phyloP scores from a whole-genome alignment of 495 filamentous ascomycete genomes.

The Chaetomium cochliodes region DNA sequence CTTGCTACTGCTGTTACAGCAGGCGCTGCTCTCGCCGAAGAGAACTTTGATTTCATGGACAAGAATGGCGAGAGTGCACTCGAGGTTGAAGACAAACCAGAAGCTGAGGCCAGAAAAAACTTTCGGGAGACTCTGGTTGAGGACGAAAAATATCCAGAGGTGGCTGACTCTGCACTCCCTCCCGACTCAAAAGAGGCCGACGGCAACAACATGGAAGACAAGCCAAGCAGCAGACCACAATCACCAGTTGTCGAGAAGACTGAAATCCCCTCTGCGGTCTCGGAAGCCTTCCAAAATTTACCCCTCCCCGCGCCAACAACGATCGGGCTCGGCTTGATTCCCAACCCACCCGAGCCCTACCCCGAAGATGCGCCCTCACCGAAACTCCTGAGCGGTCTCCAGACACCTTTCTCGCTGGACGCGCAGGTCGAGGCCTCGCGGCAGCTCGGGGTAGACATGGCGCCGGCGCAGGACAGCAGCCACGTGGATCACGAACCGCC shows the following conservation, averaged over 20 bases:
- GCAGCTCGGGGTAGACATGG: constrained; percentile 28
- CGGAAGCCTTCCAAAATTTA: constrained; percentile 5
- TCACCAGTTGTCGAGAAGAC: constrained; percentile 15
- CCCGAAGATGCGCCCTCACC: constrained; percentile 29
- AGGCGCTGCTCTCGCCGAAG: constrained; percentile 9
- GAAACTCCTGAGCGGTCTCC: constrained; percentile 29
- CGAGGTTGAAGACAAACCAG: constrained; percentile 10
- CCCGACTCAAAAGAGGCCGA: not conserved
- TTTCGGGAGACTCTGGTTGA: not conserved
- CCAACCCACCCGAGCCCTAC: constrained; percentile 33
- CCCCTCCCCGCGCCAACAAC: constrained; percentile 14
- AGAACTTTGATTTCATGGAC: constrained; percentile 24
- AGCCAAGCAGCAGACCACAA: constrained; percentile 13
- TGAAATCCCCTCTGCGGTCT: constrained; percentile 23
- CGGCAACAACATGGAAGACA: not conserved
- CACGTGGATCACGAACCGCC: constrained; percentile 42
- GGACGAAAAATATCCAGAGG: not conserved
- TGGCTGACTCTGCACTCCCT: not conserved
- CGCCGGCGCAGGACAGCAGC: constrained; percentile 39
- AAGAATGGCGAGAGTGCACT: constrained; percentile 32
- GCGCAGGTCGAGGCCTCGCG: constrained; percentile 20
- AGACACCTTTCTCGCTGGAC: constrained; percentile 25
- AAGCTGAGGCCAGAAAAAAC: constrained; percentile 3
- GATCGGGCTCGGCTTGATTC: constrained; percentile 32
- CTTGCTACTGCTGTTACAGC: not conserved